Evolutionary conservation across 108 stramenopile species (phyloP).

Genomic region (Nannochloropsis salina): DNA sequence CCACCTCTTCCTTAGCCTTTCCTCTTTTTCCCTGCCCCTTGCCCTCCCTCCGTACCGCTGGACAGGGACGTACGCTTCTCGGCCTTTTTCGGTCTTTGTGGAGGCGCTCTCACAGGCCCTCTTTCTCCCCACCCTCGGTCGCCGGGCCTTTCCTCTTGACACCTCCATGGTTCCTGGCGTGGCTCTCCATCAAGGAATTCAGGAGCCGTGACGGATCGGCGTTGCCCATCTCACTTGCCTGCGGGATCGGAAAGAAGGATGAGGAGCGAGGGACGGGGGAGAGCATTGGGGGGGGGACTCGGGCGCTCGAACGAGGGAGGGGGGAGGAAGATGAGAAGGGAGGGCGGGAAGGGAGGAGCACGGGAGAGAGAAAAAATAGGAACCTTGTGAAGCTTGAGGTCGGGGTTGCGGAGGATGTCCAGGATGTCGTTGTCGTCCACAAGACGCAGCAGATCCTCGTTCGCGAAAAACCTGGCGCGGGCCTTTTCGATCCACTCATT

Average conservation of each 20-base stretch:
- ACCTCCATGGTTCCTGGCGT: not conserved
- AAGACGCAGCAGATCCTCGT: not conserved
- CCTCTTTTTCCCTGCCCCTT: not conserved
- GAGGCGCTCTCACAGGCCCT: not conserved
- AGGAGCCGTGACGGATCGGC: not conserved
- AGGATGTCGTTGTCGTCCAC: not conserved
- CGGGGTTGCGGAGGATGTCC: not conserved
- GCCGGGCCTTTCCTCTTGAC: not conserved
- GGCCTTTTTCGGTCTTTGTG: too few species aligned
- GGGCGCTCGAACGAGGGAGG: not conserved
- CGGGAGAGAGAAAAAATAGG: not conserved
- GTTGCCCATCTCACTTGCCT: not conserved
- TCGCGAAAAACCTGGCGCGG: not conserved
- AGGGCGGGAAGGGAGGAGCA: not conserved
- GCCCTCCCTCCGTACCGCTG: not conserved
- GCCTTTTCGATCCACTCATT: not conserved
- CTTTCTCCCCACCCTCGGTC: not conserved
- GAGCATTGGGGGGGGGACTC: not conserved
- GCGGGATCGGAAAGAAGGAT: not conserved
- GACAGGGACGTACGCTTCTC: too few species aligned
- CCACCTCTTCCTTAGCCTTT: not conserved
- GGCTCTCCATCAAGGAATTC: not conserved
- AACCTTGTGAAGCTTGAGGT: slow-evolving; percentile 5
- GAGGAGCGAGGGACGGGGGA: not conserved
- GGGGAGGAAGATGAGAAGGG: not conserved